Base-by-base conservation (phyloP, 2,329 filamentous ascomycete species). In the Hymenoscyphus linearis region DNA sequence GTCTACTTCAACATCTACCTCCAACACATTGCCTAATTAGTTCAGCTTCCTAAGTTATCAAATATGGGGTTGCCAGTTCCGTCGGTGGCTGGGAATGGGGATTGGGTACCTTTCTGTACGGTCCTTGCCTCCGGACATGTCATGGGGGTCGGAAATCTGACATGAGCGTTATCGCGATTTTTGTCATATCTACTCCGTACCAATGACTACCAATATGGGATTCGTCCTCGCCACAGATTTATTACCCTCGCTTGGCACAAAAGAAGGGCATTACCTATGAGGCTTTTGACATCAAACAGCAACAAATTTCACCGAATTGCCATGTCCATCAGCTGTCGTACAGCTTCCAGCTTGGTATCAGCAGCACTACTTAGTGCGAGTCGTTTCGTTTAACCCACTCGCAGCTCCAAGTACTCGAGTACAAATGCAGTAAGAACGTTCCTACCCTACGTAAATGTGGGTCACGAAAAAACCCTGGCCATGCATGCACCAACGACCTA, bases 401-500 rank as follows among this genome's bases (percentile, higher is more conserved):
- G 18, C 18, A 50, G 44, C 44, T n/a, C n/a, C n/a, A n/a, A n/a
- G n/a, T n/a, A n/a, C n/a, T 50, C 44, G 44, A 50, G n/a, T 25
- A 50, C 44, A 10, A 18, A 50, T 50, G 2, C 44, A 18, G 44
- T 25, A 26, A 50, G 44, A 18, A 50, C 31, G 44, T 50, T n/a
- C n/a, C n/a, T 50, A 25, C 25, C 44, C 12, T 22, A 50, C 22
- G 2, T 22, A 50, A 22, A 4, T 25, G 44, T 50, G 44, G 44
- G 25, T 50, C 44, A 22, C 10, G n/a, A n/a, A 25, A 22, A 50
- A 40, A 50, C 44, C 44, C 44, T 50, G 44, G 44, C 44, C 18
- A 50, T 50, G 44, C 44, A 50, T 50, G 44, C 44, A 50, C 44
- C 18, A 50, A 50, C 44, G 44, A 50, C 44, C 44, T 50, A 50